Percentiles rank a stretch among this genome's conserved stretches.
phyloP scores from a whole-genome alignment of 495 filamentous ascomycete genomes.

The Penicillium steckii region DNA sequence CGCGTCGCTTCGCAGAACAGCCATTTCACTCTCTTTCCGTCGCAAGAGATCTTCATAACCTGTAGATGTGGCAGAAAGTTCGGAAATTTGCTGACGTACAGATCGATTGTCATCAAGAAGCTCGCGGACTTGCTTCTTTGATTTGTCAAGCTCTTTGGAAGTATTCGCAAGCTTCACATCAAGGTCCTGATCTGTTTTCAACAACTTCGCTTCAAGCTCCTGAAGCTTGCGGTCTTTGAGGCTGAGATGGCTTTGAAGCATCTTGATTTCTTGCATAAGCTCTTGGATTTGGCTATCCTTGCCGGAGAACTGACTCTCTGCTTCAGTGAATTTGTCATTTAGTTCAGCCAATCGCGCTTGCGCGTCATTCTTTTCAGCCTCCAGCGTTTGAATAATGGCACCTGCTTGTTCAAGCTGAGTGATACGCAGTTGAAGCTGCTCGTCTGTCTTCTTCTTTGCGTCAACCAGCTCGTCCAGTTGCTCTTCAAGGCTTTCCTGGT shows the following conservation, averaged over 20 bases:
- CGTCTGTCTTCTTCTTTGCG: slow-evolving; percentile 86
- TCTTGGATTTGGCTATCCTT: slow-evolving; percentile 70
- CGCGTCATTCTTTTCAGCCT: slow-evolving; percentile 78
- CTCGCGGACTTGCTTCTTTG: slow-evolving; percentile 68
- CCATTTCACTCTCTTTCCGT: slow-evolving; percentile 90
- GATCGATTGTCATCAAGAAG: slow-evolving; percentile 77
- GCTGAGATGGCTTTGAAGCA: slow-evolving; percentile 86
- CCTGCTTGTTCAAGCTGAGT: slow-evolving; percentile 89
- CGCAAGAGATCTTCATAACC: slow-evolving; percentile 90
- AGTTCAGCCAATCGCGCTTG: slow-evolving; percentile 64
- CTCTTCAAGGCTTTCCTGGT: slow-evolving; percentile 91
- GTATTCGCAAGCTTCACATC: slow-evolving; percentile 83
- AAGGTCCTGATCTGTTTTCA: slow-evolving; percentile 84
- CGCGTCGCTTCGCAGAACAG: slow-evolving; percentile 77
- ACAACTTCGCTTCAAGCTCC: slow-evolving; percentile 79
- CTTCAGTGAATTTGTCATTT: slow-evolving; percentile 63
- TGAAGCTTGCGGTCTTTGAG: slow-evolving; percentile 88
- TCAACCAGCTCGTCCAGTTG: slow-evolving; percentile 87
- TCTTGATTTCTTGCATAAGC: slow-evolving; percentile 77
- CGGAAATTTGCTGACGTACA: slow-evolving; percentile 80
- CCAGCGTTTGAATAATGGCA: slow-evolving; percentile 76
- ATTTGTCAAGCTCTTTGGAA: slow-evolving; percentile 75
- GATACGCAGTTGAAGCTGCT: slow-evolving; percentile 75
- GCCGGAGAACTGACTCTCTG: slow-evolving; percentile 64
- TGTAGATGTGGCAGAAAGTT: slow-evolving; percentile 88